Conservation (phyloP, 2,329 filamentous ascomycete species). For the Juglanconis oblonga region DNA sequence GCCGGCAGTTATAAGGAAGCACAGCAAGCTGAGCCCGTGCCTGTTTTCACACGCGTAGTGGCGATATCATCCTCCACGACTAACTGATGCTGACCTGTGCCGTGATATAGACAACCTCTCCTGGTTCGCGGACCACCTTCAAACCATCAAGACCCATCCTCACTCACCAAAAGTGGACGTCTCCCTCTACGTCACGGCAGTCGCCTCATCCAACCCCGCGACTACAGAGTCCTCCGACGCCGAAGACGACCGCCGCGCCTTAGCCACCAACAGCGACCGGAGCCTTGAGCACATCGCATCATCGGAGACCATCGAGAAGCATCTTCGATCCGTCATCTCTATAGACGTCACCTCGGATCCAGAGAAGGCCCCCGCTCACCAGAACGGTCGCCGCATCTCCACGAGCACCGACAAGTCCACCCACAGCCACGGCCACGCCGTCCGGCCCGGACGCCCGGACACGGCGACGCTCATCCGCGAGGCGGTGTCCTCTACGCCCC, state of each 20-base stretch:
- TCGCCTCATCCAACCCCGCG: conserved; percentile 11
- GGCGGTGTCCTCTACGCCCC: conserved; percentile 31
- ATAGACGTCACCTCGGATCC: neutral
- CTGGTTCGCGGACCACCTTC: conserved; percentile 38
- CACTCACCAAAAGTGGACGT: conserved; percentile 37
- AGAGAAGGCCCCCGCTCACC: conserved; percentile 1
- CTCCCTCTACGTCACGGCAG: conserved; percentile 36
- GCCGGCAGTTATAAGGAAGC: neutral
- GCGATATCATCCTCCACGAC: neutral
- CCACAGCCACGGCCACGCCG: conserved; percentile 23
- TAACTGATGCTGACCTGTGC: neutral
- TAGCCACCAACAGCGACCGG: conserved; percentile 14
- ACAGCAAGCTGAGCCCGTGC: neutral
- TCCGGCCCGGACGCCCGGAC: conserved; percentile 40
- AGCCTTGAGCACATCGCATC: no score
- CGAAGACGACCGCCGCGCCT: conserved; percentile 5
- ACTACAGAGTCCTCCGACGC: neutral
- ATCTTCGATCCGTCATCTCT: neutral
- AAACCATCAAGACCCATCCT: conserved; percentile 35
- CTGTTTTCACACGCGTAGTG: neutral
- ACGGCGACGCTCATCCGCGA: conserved; percentile 35
- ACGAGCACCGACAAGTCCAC: conserved; percentile 7
- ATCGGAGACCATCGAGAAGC: conserved; percentile 18
- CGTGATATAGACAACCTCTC: conserved; percentile 29
- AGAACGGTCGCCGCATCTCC: neutral